Conservation (phyloP, 2,329 filamentous ascomycete genomes). For the Daldinia sp. region DNA sequence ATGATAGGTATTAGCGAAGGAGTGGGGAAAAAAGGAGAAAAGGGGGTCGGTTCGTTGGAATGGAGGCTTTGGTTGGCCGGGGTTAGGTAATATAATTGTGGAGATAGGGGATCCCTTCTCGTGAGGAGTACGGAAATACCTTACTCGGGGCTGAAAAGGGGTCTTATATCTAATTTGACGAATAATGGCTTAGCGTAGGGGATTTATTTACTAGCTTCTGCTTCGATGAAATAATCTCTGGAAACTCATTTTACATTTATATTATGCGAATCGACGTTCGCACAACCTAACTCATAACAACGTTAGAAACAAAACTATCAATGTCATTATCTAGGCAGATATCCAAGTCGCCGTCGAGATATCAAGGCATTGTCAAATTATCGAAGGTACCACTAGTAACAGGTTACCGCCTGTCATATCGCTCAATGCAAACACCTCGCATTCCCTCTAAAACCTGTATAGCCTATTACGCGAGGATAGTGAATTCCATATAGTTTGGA, state of each 20-base stretch:
- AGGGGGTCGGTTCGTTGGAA: background rate
- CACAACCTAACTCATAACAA: background rate
- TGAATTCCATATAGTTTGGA: background rate
- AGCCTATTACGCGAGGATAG: background rate
- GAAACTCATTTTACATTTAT: background rate
- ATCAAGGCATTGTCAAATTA: no score
- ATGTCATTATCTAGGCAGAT: no score
- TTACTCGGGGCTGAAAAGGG: background rate
- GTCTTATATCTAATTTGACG: background rate
- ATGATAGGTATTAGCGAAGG: no score
- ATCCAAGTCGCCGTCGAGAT: no score
- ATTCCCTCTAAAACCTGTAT: background rate
- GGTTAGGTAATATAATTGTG: slow-evolving; percentile 15
- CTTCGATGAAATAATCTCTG: background rate
- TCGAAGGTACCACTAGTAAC: background rate
- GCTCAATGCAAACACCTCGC: background rate
- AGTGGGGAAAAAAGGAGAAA: slow-evolving; percentile 1
- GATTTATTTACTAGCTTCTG: background rate
- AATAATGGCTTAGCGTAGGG: background rate
- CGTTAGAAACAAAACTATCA: background rate
- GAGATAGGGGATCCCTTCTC: slow-evolving; percentile 1
- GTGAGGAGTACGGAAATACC: slow-evolving; percentile 2
- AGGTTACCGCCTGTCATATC: background rate
- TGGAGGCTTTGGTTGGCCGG: background rate
- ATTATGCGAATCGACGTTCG: background rate